Evolutionary conservation across 2,329 filamentous ascomycete species (phyloP).

Genomic region (Chaetomiaceae sp.): DNA sequence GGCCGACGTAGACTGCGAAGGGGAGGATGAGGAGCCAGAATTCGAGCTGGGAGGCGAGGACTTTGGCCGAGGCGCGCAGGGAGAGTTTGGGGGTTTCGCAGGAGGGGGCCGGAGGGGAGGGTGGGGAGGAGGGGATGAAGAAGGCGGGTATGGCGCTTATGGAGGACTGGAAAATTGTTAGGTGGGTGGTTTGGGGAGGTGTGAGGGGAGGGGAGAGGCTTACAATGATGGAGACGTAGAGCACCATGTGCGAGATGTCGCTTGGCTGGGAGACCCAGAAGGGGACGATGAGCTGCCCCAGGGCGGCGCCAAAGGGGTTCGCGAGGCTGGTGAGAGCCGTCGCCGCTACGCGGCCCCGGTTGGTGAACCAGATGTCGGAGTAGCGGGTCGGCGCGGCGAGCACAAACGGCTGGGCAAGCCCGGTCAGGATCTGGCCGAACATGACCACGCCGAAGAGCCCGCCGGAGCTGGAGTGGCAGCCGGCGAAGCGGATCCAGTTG

Average conservation of each 20-base stretch:
- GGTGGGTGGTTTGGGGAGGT: neutral
- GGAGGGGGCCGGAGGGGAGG: slow-evolving; percentile 70
- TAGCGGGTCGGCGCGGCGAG: slow-evolving; percentile 85
- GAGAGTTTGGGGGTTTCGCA: slow-evolving; percentile 54
- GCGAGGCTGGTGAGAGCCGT: slow-evolving; percentile 81
- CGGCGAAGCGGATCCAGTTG: slow-evolving; percentile 88
- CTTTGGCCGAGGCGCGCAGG: slow-evolving; percentile 47
- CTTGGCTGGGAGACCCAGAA: slow-evolving; percentile 60
- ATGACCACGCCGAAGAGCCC: slow-evolving; percentile 73
- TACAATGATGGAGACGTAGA: slow-evolving; percentile 81
- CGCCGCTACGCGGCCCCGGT: slow-evolving; percentile 74
- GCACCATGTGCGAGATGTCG: slow-evolving; percentile 74
- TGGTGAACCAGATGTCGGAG: slow-evolving; percentile 92
- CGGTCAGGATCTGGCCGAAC: slow-evolving; percentile 87
- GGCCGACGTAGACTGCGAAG: slow-evolving; percentile 80
- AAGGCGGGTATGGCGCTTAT: slow-evolving; percentile 69
- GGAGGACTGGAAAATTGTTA: slow-evolving; percentile 45
- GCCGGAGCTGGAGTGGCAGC: slow-evolving; percentile 47
- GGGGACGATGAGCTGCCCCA: slow-evolving; percentile 83
- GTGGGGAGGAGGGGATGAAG: slow-evolving; percentile 72
- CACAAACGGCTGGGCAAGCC: slow-evolving; percentile 87
- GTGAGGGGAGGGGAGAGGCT: slow-evolving; percentile 28
- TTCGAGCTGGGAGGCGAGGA: slow-evolving; percentile 58
- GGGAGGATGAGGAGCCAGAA: slow-evolving; percentile 78
- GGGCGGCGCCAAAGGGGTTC: slow-evolving; percentile 83